Evolutionary conservation across 1,284 basidiomycete species (phyloP).

Genomic region (Naganishia sp.): DNA sequence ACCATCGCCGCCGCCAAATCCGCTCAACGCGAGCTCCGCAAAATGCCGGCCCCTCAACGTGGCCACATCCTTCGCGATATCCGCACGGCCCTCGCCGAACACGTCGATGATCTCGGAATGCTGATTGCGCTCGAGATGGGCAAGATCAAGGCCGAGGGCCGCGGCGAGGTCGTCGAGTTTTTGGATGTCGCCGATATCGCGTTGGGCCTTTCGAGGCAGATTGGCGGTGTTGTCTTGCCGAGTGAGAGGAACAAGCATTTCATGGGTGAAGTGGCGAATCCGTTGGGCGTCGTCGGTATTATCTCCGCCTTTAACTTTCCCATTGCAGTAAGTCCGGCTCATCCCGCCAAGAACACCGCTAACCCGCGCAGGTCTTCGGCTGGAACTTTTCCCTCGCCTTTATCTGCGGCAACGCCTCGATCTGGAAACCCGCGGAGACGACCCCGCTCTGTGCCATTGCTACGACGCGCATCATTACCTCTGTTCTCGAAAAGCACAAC

Average conservation of each 20-base stretch:
- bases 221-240: constrained; percentile 80
- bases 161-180: constrained; percentile 92
- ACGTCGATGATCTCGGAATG: constrained; percentile 81
- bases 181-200: constrained; percentile 86
- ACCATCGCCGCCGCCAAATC: constrained; percentile 67
- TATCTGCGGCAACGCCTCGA: constrained; percentile 84
- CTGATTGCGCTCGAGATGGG: constrained; percentile 74
- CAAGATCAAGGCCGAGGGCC: constrained; percentile 88
- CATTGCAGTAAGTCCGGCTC: constrained; percentile 63
- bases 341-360: neutral
- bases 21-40: constrained; percentile 71
- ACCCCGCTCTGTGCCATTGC: constrained; percentile 87
- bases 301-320: constrained; percentile 93
- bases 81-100: constrained; percentile 73
- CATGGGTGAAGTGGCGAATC: constrained; percentile 91
- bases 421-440: constrained; percentile 92
- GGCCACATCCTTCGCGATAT: constrained; percentile 89
- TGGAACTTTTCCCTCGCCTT: constrained; percentile 90
- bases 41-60: constrained; percentile 78
- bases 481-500: constrained; percentile 76
- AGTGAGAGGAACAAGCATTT: constrained; percentile 87
- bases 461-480: constrained; percentile 76
- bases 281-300: constrained; percentile 87
- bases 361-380: constrained; percentile 60
- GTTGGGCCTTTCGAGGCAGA: constrained; percentile 84